Base-by-base conservation (phyloP, 345 rosid genomes). In the Ailanthus altissimus region DNA sequence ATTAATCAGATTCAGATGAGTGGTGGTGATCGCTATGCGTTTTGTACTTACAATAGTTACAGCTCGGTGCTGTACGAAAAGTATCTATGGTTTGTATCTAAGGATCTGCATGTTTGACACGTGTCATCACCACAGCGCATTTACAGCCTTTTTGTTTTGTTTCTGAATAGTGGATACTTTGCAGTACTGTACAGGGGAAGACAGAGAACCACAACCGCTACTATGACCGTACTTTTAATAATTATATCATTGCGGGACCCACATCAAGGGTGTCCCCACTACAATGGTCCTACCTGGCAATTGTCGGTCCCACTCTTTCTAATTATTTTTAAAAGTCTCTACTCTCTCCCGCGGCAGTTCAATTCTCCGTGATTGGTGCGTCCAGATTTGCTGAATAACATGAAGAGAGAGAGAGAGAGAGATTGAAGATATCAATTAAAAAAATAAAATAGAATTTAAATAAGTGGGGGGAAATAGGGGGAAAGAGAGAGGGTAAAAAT, bases 361-460 rank as follows among this genome's bases (percentile, higher is more conserved):
- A 36, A 40, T 50, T 38, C 32, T 21, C 62, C 77, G 71, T 64
- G 63, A 75, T 63, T 64, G 63, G 71, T 64, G 77, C 32, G 26
- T n/a, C 12, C 26, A 73, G 67, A 42, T 74, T 61, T 61, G 67
- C 57, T 58, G 45, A 3, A 25, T 15, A 4, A 59, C 67, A 26
- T 25, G 76, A 45, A 36, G 21, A 60, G 36, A 45, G 32, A 21
- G 42, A n/a, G 5, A n/a, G 11, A 56, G 28, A 8, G 11, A 56
- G 1, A 56, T 14, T 12, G 18, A 32, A 2, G 25, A n/a, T 9
- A 20, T 10, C 0, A n/a, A 73, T 6, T 0, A n/a, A 40, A 5
- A 51, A n/a, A 71, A 10, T 5, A 25, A 1, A 47, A 7, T 5
- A 32, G 18, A 5, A 6, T 12, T n/a, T 13, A 14, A 26, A 49